Evolutionary conservation across 192 early-diverging fungal species (phyloP).

Genomic region (Pilaira anomala): DNA sequence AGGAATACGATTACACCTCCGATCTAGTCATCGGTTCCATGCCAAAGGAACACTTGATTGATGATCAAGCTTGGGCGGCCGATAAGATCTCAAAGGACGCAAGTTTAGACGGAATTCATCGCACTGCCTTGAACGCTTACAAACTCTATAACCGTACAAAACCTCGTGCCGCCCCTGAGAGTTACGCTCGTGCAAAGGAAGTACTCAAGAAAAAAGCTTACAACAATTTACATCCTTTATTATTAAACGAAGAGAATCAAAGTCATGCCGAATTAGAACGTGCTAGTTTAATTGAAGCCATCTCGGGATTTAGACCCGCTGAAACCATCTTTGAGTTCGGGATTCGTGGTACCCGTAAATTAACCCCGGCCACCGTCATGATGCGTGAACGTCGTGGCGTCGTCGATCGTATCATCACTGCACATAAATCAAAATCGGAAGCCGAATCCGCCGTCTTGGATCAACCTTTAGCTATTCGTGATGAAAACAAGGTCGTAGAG

Average conservation of each 20-base stretch:
- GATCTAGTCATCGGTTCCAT: constrained; percentile 81
- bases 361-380: constrained; percentile 59
- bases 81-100: constrained; percentile 58
- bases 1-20: constrained; percentile 63
- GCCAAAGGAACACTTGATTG: constrained; percentile 61
- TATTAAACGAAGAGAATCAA: constrained; percentile 33
- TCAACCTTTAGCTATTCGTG: neutral
- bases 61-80: constrained; percentile 75
- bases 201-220: constrained; percentile 56
- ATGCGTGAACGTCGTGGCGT: constrained; percentile 64
- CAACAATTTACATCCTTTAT: constrained; percentile 74
- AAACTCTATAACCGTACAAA: constrained; percentile 85
- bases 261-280: constrained; percentile 55
- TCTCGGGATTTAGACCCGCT: constrained; percentile 78
- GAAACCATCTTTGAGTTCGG: constrained; percentile 97
- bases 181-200: constrained; percentile 86
- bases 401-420: constrained; percentile 41
- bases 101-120: constrained; percentile 59
- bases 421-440: constrained; percentile 20
- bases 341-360: constrained; percentile 74
- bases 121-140: constrained; percentile 76
- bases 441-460: constrained; percentile 4
- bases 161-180: constrained; percentile 77
- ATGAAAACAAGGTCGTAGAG: constrained; percentile 3
- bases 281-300: constrained; percentile 64